Evolutionary conservation across 805 yeast genomes (phyloP).

Genomic region (Candida verbasci): DNA sequence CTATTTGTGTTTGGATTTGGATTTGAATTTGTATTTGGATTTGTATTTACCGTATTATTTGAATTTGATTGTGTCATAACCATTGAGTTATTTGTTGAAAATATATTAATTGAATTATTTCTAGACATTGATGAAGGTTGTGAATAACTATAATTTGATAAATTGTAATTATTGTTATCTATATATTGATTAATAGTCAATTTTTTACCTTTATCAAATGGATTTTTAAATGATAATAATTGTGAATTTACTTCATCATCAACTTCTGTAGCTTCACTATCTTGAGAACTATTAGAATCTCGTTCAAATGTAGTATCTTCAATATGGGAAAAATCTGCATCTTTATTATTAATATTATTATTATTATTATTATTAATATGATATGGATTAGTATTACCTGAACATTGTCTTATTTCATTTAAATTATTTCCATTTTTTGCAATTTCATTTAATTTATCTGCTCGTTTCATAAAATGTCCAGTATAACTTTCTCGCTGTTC

Average conservation of each 20-base stretch:
- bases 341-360: constrained; percentile 1
- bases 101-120: neutral
- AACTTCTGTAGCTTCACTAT: constrained; percentile 8
- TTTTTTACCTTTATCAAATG: constrained; percentile 4
- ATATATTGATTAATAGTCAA: constrained; percentile 1
- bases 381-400: constrained; percentile 5
- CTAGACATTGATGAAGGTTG: neutral
- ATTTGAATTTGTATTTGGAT: neutral
- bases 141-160: neutral
- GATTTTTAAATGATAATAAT: constrained; percentile 5
- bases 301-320: constrained; percentile 2
- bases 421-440: too few relatives aligned
- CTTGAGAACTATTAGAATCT: too few relatives aligned
- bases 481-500: neutral
- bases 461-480: constrained; percentile 5
- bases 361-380: neutral
- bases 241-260: constrained; percentile 9
- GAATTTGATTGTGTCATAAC: constrained; percentile 3
- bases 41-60: neutral
- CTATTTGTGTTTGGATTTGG: too few relatives aligned
- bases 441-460: constrained; percentile 3
- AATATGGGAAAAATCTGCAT: neutral
- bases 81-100: neutral
- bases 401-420: neutral
- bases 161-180: neutral